Evolutionary conservation across 129 eudicot species (phyloP).

Genomic region (Flaveria brownii): DNA sequence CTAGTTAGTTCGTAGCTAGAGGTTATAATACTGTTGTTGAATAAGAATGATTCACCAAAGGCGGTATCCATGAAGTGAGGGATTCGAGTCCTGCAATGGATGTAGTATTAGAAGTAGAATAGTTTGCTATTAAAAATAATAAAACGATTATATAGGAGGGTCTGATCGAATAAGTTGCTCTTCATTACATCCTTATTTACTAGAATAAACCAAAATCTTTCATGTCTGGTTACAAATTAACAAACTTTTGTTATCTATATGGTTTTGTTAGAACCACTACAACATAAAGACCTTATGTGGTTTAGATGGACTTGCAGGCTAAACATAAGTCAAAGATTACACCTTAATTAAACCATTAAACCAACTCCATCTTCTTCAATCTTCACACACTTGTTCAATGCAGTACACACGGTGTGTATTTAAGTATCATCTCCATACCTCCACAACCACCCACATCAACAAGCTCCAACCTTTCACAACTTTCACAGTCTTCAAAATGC

Average conservation of each 20-base stretch:
- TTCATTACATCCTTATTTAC: neutral
- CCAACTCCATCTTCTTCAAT: conserved; percentile 48
- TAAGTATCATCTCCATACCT: conserved; percentile 19
- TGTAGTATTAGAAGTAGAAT: too few species aligned
- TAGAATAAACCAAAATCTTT: conserved; percentile 12
- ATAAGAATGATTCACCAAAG: neutral
- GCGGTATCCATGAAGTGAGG: too few species aligned
- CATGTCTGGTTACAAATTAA: conserved; percentile 3
- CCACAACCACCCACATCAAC: conserved; percentile 25
- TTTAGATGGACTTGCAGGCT: conserved; percentile 26
- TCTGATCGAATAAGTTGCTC: conserved; percentile 6
- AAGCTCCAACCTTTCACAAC: conserved; percentile 9
- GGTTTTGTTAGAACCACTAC: conserved; percentile 51
- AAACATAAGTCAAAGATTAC: conserved; percentile 14
- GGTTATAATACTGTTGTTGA: conserved; percentile 7
- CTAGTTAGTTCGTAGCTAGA: conserved; percentile 18
- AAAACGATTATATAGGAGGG: conserved; percentile 8
- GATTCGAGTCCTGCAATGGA: too few species aligned
- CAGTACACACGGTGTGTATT: conserved; percentile 20
- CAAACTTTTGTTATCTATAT: conserved; percentile 12
- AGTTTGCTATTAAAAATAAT: too few species aligned
- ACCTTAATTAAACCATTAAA: conserved; percentile 47
- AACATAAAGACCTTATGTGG: conserved; percentile 26
- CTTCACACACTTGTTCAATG: conserved; percentile 7
- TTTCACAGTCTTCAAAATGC: conserved; percentile 40